Evolutionary conservation across 2,329 filamentous ascomycete genomes (phyloP), one percentile per base, ranked within the genome.

Genomic region (Exophiala oligosperma): DNA sequence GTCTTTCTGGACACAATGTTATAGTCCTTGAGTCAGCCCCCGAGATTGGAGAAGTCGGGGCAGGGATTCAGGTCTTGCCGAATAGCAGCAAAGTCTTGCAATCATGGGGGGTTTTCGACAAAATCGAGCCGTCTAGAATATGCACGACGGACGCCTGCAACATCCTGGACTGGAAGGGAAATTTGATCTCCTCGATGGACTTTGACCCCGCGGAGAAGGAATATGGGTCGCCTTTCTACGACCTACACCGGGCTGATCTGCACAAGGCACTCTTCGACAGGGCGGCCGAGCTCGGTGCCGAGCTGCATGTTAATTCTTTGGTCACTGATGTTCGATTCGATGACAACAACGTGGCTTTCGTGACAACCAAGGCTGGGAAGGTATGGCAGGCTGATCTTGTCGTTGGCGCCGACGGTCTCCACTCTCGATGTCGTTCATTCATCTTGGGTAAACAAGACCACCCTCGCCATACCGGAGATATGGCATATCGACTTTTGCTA

Each of bases 191-290:
- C 11, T 51, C 65, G 2, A 48, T 48, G 46, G 46, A 48, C 26
- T 48, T 48, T n/a, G 26, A 9, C 7, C 26, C 46, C 1, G 24
- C 46, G n/a, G 46, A 26, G 24, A 17, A 48, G 46, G 28, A 48
- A 14, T 48, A 48, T 32, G 46, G 46, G 12, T 48, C 57, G 21
- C 77, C 77, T 0, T 78, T 79, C 59, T 75, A 77, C 65, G 76
- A 80, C 52, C 69, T 81, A n/a, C 79, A 82, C 67, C 74, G 80
- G 21, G 78, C 78, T 38, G 77, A 81, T 62, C 74, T 80, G 32
- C 75, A 81, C 61, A 68, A 66, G 29, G 73, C 75, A 12, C 67
- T 81, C 8, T 69, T 79, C 0, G 66, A 70, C 7, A 71, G 74
- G 32, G 77, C 76, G n/a, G 52, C 59, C 3, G 68, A 70, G n/a